These are phyloP conservation scores for Lactifluus echinatus DNA, from an alignment of 768 basidiomycete genomes.

Conservation along the genomic window DNA sequence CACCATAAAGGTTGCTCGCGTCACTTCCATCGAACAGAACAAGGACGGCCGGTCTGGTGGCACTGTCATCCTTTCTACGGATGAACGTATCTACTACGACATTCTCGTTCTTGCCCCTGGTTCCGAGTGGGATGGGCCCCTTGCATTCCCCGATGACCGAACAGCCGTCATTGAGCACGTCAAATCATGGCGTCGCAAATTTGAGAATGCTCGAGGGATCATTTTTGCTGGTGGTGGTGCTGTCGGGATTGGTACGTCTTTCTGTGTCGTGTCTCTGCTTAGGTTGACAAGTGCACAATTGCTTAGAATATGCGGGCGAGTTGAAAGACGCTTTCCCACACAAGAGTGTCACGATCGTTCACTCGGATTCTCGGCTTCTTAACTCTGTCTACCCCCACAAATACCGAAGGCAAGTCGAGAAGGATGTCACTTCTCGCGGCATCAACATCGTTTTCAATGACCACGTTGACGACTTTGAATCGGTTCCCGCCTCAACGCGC, in stretches of 20 bases:
- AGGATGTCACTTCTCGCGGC: too few relatives aligned
- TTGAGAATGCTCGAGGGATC: slow-evolving; percentile 27
- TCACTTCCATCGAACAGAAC: slow-evolving; percentile 4
- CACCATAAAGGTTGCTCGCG: slow-evolving; percentile 14
- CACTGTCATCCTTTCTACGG: slow-evolving; percentile 4
- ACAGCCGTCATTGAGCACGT: slow-evolving; percentile 21
- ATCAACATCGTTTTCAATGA: too few relatives aligned
- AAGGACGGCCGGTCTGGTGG: too few relatives aligned
- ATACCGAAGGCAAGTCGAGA: slow-evolving; percentile 46
- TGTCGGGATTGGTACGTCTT: slow-evolving; percentile 34
- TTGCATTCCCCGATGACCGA: too few relatives aligned
- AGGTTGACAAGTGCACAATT: neutral
- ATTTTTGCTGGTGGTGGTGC: slow-evolving; percentile 33
- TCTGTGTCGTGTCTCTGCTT: neutral
- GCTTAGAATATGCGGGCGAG: slow-evolving; percentile 37
- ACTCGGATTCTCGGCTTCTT: slow-evolving; percentile 43
- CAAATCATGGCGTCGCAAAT: slow-evolving; percentile 26
- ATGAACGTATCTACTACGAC: slow-evolving; percentile 6
- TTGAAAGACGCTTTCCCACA: slow-evolving; percentile 34
- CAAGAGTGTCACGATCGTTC: slow-evolving; percentile 54
- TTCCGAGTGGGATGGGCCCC: too few relatives aligned
- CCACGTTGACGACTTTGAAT: slow-evolving; percentile 33
- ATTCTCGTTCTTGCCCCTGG: too few relatives aligned
- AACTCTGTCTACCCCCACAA: slow-evolving; percentile 47
- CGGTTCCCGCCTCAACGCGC: slow-evolving; percentile 38